Percentiles rank a stretch among this genome's conserved stretches.
phyloP scores from a whole-genome alignment of 805 yeast genomes.

The Saitoella complicata region DNA sequence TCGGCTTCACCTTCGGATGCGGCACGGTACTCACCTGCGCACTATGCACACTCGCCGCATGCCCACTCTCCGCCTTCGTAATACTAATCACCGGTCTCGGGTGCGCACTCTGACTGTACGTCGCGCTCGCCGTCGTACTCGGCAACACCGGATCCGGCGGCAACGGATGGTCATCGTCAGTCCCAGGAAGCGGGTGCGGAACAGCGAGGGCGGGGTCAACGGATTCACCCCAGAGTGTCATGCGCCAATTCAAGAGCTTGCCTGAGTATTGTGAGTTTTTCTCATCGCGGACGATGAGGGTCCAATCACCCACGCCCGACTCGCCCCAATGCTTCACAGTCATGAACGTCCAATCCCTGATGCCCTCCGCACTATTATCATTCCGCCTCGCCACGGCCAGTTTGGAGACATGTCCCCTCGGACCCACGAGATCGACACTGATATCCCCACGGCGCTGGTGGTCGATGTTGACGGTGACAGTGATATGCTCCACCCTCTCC shows the following conservation, averaged over 20 bases:
- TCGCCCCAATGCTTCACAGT: conserved; percentile 98
- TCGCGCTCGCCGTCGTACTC: conserved; percentile 4
- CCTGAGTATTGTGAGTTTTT: conserved; percentile 16
- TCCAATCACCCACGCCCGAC: conserved; percentile 68
- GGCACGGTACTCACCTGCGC: not conserved
- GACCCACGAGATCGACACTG: conserved; percentile 50
- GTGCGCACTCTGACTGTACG: conserved; percentile 8
- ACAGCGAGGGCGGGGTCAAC: conserved; percentile 47
- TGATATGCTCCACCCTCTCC: conserved; percentile 68
- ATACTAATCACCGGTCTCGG: conserved; percentile 5
- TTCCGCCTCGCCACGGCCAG: conserved; percentile 50
- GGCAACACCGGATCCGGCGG: conserved; percentile 10
- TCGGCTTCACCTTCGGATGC: conserved; percentile 1
- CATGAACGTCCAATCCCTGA: conserved; percentile 79
- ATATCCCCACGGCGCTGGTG: conserved; percentile 55
- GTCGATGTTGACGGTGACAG: conserved; percentile 57
- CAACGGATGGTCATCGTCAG: conserved; percentile 8
- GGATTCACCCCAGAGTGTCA: conserved; percentile 70
- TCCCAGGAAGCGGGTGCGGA: conserved; percentile 31
- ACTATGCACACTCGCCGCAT: too few species aligned
- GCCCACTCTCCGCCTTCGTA: conserved; percentile 1
- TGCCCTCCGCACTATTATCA: conserved; percentile 46
- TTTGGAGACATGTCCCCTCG: conserved; percentile 55
- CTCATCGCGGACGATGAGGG: conserved; percentile 35
- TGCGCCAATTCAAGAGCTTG: conserved; percentile 48